Percentiles rank a stretch among this genome's conserved stretches.
These are phyloP conservation scores for Botryotinia convoluta DNA, from an alignment of 2,329 filamentous ascomycete genomes.

Conservation along the genomic window DNA sequence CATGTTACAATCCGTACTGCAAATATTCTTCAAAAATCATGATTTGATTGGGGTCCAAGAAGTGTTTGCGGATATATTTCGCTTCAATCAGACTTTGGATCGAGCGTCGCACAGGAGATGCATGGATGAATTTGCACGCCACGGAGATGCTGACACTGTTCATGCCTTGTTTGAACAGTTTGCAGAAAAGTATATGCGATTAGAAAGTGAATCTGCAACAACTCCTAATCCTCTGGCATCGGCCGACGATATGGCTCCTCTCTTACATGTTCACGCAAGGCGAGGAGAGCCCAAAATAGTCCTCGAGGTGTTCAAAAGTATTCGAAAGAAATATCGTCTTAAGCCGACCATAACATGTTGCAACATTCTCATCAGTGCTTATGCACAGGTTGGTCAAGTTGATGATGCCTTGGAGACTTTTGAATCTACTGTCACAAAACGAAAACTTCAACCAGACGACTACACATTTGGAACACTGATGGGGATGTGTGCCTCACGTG, in stretches of 20 bases:
- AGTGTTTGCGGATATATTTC: constrained; percentile 41
- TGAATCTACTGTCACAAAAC: constrained; percentile 51
- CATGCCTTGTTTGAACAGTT: constrained; percentile 45
- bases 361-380: constrained; percentile 75
- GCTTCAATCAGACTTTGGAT: constrained; percentile 34
- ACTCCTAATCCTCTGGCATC: constrained; percentile 12
- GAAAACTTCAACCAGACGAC: constrained; percentile 52
- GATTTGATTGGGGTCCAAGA: constrained; percentile 40
- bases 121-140: constrained; percentile 43
- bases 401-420: constrained; percentile 65
- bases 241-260: constrained; percentile 45
- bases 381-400: constrained; percentile 64
- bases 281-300: constrained; percentile 62
- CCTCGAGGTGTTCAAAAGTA: constrained; percentile 59
- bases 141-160: constrained; percentile 47
- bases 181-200: constrained; percentile 24
- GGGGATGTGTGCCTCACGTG: constrained; percentile 65
- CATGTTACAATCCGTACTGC: constrained; percentile 36
- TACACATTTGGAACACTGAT: constrained; percentile 73
- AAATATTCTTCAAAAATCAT: constrained; percentile 35
- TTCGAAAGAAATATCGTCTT: constrained; percentile 54
- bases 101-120: constrained; percentile 38
- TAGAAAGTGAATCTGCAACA: not conserved
- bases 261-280: constrained; percentile 70
- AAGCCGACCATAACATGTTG: constrained; percentile 60